Conservation (phyloP, 257 asterid genomes). For the Solanum medicagineum region DNA sequence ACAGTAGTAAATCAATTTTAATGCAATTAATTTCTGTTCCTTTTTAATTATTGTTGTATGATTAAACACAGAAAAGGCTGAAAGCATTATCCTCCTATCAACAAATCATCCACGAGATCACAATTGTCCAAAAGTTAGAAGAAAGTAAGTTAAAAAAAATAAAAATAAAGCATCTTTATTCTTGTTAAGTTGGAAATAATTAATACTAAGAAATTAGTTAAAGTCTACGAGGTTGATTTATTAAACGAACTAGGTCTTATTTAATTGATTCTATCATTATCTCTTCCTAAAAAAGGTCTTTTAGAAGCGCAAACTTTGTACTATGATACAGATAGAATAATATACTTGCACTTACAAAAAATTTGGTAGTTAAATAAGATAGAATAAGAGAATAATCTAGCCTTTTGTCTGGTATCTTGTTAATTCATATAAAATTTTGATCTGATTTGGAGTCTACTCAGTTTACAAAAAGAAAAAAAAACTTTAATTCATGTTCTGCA, state of each 20-base stretch:
- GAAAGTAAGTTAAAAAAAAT: neutral
- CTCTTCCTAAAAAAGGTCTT: constrained; percentile 14
- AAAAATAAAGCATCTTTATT: neutral
- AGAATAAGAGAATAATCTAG: neutral
- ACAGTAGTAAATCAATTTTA: no score
- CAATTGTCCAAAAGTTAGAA: neutral
- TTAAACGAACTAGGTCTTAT: constrained; percentile 14
- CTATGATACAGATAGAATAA: neutral
- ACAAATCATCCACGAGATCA: neutral
- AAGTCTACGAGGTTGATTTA: constrained; percentile 6
- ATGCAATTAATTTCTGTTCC: no score
- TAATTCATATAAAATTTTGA: neutral
- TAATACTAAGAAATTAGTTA: neutral
- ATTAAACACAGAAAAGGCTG: no score
- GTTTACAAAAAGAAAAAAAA: neutral
- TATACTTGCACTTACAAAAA: neutral
- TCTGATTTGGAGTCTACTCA: neutral
- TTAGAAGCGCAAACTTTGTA: constrained; percentile 11
- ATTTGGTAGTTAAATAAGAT: neutral
- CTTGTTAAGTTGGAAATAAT: neutral
- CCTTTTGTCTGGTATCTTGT: neutral
- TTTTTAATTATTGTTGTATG: no score
- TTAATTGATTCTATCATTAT: constrained; percentile 23
- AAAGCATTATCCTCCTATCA: neutral
- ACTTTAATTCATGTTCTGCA: neutral